These are phyloP conservation scores for Yamadazyma paraphyllophila DNA, from an alignment of 805 yeast genomes.

Conservation along the genomic window DNA sequence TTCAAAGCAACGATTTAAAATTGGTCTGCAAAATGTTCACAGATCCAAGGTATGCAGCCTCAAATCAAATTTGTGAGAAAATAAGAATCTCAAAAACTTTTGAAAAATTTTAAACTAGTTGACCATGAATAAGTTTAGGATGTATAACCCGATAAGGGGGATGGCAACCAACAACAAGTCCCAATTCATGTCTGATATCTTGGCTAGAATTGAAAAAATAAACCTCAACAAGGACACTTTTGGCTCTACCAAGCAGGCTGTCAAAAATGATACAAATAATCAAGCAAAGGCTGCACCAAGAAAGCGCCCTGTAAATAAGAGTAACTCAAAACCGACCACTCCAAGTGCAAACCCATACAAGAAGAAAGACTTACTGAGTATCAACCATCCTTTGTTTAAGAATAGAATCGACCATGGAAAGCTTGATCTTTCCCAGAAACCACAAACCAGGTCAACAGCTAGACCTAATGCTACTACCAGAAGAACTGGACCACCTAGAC, in stretches of 20 bases:
- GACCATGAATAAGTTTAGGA: constrained; percentile 2
- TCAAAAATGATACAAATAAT: not conserved
- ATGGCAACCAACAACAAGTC: constrained; percentile 12
- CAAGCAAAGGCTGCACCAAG: not conserved
- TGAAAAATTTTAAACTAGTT: constrained; percentile 6
- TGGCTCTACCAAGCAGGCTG: not conserved
- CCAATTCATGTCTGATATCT: constrained; percentile 32
- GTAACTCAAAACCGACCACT: not conserved
- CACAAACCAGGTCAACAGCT: not conserved
- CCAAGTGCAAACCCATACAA: not conserved
- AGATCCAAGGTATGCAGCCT: no score
- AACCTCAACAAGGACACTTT: constrained; percentile 8
- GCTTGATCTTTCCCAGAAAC: not conserved
- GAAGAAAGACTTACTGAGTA: constrained; percentile 3
- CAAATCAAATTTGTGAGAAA: not conserved
- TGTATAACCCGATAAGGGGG: constrained; percentile 9
- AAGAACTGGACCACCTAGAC: not conserved
- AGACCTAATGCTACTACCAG: not conserved
- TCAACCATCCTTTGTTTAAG: constrained; percentile 22
- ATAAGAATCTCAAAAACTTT: not conserved
- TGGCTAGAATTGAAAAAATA: constrained; percentile 33
- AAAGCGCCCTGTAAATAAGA: not conserved
- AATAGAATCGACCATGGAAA: constrained; percentile 1
- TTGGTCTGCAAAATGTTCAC: no score
- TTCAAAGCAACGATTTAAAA: no score